These are phyloP conservation scores for Beauveria brongniartii DNA, from an alignment of 2,329 filamentous ascomycete species.

Conservation along the genomic window DNA sequence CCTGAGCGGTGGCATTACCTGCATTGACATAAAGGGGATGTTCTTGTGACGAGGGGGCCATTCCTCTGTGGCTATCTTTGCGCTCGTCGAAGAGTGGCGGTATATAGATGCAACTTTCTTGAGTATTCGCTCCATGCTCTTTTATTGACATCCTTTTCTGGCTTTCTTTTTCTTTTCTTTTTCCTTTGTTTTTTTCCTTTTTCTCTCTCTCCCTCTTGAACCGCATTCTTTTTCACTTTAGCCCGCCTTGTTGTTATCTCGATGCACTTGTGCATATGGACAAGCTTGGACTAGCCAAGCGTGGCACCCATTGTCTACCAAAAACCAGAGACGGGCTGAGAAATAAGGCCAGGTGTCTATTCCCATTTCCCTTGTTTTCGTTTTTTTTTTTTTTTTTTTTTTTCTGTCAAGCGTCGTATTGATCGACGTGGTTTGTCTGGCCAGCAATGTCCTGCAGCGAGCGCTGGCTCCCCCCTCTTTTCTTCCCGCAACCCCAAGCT, in stretches of 20 bases:
- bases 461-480: background rate
- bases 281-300: background rate
- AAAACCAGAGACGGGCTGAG: too few species aligned
- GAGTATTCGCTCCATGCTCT: background rate
- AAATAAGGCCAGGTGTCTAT: too few species aligned
- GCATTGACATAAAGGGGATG: background rate
- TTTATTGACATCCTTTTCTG: background rate
- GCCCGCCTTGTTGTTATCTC: background rate
- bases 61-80: too few species aligned
- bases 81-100: too few species aligned
- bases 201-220: background rate
- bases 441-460: background rate
- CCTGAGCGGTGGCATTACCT: background rate
- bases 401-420: background rate
- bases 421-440: background rate
- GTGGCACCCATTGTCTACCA: too few species aligned
- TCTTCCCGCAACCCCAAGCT: background rate
- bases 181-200: background rate
- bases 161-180: background rate
- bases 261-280: constrained; percentile 7
- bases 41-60: too few species aligned
- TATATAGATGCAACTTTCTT: too few species aligned
- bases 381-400: background rate
- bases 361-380: background rate
- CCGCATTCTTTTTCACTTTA: background rate